phyloP scores from a whole-genome alignment of 2,329 filamentous ascomycete species.

The Aureobasidium sp. region DNA sequence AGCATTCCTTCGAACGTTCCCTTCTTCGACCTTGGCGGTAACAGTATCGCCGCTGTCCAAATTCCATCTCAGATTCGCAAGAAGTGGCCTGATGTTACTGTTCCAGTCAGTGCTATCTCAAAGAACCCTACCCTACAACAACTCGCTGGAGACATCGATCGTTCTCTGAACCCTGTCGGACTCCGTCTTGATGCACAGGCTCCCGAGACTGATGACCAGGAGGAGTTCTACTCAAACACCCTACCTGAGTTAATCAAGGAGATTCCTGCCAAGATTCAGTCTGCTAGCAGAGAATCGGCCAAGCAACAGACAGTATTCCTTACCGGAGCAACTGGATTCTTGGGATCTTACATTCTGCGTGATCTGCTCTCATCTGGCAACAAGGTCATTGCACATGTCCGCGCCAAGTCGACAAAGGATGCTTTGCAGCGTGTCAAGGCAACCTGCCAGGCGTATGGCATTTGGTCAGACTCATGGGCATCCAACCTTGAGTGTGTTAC shows the following conservation, averaged over 20 bases:
- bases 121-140: slow-evolving; percentile 54
- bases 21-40: slow-evolving; percentile 76
- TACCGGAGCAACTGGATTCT: slow-evolving; percentile 84
- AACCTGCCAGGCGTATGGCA: slow-evolving; percentile 65
- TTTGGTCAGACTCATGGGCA: slow-evolving; percentile 67
- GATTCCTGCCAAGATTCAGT: slow-evolving; percentile 35
- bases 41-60: slow-evolving; percentile 73
- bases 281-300: slow-evolving; percentile 21
- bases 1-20: slow-evolving; percentile 54
- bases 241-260: slow-evolving; percentile 42
- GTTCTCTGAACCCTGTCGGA: slow-evolving; percentile 40
- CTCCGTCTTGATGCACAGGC: slow-evolving; percentile 39
- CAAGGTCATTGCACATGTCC: slow-evolving; percentile 67
- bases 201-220: slow-evolving; percentile 32
- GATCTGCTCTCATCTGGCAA: slow-evolving; percentile 54
- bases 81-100: slow-evolving; percentile 53
- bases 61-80: slow-evolving; percentile 64
- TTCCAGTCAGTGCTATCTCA: slow-evolving; percentile 65
- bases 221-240: slow-evolving; percentile 44
- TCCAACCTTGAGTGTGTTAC: slow-evolving; percentile 57
- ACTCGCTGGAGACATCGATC: slow-evolving; percentile 46
- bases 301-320: slow-evolving; percentile 58
- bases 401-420: slow-evolving; percentile 53
- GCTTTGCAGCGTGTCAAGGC: slow-evolving; percentile 57
- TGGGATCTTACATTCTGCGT: slow-evolving; percentile 70